These are phyloP conservation scores for Wickerhamiella azyma DNA, from an alignment of 805 yeast genomes.

Conservation along the genomic window DNA sequence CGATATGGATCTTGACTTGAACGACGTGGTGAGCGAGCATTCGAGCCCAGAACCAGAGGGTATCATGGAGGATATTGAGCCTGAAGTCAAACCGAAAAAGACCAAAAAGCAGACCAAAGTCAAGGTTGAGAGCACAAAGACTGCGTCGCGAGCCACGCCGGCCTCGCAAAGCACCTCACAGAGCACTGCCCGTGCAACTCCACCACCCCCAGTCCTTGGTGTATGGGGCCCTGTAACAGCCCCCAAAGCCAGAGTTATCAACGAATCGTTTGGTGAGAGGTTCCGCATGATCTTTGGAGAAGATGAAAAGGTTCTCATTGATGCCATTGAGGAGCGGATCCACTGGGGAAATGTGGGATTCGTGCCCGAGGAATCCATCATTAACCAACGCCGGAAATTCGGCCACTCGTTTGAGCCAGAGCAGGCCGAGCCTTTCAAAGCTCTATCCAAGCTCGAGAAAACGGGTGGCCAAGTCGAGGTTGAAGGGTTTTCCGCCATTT, in stretches of 20 bases:
- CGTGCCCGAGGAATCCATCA: slow-evolving; percentile 26
- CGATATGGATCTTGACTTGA: neutral
- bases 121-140: neutral
- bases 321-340: slow-evolving; percentile 33
- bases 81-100: neutral
- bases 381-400: neutral
- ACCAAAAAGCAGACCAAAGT: neutral
- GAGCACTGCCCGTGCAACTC: neutral
- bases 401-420: neutral
- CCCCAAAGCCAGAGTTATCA: neutral
- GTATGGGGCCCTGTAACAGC: neutral
- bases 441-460: neutral
- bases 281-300: slow-evolving; percentile 37
- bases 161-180: neutral
- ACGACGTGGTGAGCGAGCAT: slow-evolving; percentile 1
- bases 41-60: neutral
- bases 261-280: slow-evolving; percentile 16
- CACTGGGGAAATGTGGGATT: slow-evolving; percentile 39
- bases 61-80: neutral
- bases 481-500: neutral
- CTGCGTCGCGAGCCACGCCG: neutral
- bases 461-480: neutral
- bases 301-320: slow-evolving; percentile 32
- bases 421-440: neutral
- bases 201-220: neutral